Evolutionary conservation across 139 green algal species (phyloP).

Genomic region (Ulvella scutata): DNA sequence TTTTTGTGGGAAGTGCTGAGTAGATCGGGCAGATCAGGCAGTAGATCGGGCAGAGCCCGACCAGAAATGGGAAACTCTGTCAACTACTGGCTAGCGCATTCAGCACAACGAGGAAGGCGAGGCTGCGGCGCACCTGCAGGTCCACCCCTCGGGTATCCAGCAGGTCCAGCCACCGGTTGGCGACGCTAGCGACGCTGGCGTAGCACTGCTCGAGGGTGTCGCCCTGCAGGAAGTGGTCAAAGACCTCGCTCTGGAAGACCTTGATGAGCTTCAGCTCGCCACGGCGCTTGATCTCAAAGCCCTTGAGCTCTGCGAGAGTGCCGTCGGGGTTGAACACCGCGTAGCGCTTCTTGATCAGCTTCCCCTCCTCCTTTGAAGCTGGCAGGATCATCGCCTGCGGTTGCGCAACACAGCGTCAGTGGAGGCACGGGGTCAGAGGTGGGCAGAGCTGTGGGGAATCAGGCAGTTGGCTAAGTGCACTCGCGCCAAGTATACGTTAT

Average conservation of each 20-base stretch:
- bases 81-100: too few relatives aligned
- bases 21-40: not conserved
- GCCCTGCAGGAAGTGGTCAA: constrained; percentile 84
- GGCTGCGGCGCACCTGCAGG: not conserved
- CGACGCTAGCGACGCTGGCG: constrained; percentile 70
- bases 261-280: constrained; percentile 99
- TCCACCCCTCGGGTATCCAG: constrained; percentile 63
- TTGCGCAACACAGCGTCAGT: too few relatives aligned
- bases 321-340: constrained; percentile 90
- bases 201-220: constrained; percentile 80
- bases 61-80: too few relatives aligned
- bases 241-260: constrained; percentile 90
- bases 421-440: too few relatives aligned
- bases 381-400: constrained; percentile 87
- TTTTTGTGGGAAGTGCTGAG: too few relatives aligned
- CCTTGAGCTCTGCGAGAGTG: constrained; percentile 87
- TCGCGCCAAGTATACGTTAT: too few relatives aligned
- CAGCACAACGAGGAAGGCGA: not conserved
- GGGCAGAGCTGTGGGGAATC: too few relatives aligned
- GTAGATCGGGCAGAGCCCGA: not conserved
- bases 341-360: constrained; percentile 98
- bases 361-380: constrained; percentile 91
- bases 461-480: too few relatives aligned
- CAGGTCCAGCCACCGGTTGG: constrained; percentile 93
- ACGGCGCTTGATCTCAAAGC: constrained; percentile 86